A percentile compares a stretch with the other conserved stretches of the same genome.
Evolutionary conservation across 140 eudicot species (phyloP).

Genomic region (Ambrosia hybrid): DNA sequence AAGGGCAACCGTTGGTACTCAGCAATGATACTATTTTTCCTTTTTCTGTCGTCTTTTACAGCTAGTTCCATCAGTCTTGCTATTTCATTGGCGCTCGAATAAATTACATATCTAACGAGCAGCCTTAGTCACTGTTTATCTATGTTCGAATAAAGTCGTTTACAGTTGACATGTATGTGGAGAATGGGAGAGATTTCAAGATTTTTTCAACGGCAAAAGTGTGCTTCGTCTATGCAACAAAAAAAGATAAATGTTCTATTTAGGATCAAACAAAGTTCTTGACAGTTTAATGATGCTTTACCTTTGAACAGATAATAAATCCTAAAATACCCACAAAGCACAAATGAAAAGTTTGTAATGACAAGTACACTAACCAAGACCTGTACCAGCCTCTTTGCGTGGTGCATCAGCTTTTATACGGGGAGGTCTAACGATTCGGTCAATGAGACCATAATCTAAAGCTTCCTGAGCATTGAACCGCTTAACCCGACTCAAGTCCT

Average conservation of each 20-base stretch:
- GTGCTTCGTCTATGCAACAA: no score
- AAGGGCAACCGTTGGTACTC: no score
- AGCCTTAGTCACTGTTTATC: background rate
- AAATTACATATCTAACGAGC: background rate
- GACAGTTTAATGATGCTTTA: constrained; percentile 8
- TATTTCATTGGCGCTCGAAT: no score
- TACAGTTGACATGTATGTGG: no score
- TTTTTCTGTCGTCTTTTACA: no score
- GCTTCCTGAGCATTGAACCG: constrained; percentile 74
- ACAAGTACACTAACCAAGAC: constrained; percentile 57
- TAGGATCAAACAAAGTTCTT: constrained; percentile 13
- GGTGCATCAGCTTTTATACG: constrained; percentile 65
- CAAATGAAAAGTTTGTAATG: constrained; percentile 2
- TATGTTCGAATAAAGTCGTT: no score
- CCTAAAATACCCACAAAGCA: background rate
- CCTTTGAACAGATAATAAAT: constrained; percentile 1
- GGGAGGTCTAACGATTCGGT: constrained; percentile 74
- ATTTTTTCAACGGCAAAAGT: no score
- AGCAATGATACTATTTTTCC: no score
- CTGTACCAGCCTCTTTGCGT: constrained; percentile 45
- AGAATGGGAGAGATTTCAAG: no score
- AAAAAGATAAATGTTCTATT: background rate
- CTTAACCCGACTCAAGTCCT: constrained; percentile 62
- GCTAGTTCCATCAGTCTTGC: no score
- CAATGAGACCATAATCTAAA: constrained; percentile 84